phyloP scores from a whole-genome alignment of 306 rosid genomes.

The Malus sylvestris region DNA sequence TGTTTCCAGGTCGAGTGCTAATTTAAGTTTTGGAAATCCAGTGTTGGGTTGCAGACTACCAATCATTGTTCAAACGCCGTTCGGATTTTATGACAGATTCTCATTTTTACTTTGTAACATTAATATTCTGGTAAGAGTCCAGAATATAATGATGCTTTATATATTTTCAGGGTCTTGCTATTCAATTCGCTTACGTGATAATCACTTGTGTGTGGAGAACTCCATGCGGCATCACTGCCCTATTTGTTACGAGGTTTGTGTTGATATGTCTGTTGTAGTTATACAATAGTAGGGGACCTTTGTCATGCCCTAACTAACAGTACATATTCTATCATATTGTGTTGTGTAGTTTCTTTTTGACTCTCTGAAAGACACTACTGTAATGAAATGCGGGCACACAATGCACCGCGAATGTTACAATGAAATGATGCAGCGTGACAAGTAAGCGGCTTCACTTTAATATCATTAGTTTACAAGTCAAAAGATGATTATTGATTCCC shows the following conservation, averaged over 20 bases:
- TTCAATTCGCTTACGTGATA: constrained; percentile 53
- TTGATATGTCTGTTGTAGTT: constrained; percentile 4
- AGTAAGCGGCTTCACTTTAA: constrained; percentile 37
- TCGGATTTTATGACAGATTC: not conserved
- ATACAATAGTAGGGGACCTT: no score
- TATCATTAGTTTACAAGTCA: not conserved
- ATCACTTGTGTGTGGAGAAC: constrained; percentile 88
- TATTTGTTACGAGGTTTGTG: constrained; percentile 85
- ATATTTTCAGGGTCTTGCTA: constrained; percentile 76
- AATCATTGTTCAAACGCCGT: not conserved
- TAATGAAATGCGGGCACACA: constrained; percentile 97
- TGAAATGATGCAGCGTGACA: constrained; percentile 72
- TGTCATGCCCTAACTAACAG: not conserved
- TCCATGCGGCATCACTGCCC: constrained; percentile 98
- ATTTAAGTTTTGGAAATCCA: not conserved
- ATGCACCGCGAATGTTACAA: constrained; percentile 75
- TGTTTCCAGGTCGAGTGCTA: not conserved
- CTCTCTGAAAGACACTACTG: constrained; percentile 64
- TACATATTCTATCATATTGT: not conserved
- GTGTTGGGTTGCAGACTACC: not conserved
- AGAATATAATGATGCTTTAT: not conserved
- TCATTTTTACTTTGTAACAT: not conserved
- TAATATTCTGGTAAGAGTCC: not conserved
- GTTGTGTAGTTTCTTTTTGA: constrained; percentile 71
- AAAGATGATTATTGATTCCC: not conserved